Evolutionary conservation across 768 basidiomycete species (phyloP), one percentile per base, ranked within the genome.

Genomic region (Trametes cubensis): DNA sequence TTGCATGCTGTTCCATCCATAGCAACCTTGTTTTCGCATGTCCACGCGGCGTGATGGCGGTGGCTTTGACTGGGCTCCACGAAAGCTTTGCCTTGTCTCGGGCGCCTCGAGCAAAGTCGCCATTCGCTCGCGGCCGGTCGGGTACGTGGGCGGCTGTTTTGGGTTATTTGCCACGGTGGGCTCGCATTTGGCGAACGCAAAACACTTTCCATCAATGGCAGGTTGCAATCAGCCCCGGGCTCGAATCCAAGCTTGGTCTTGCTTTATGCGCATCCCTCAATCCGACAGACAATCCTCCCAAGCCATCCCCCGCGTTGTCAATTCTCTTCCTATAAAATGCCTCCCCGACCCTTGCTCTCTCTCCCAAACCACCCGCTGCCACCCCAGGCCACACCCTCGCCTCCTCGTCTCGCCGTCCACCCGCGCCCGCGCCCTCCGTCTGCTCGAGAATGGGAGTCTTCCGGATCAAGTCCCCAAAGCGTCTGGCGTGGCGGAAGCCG

Each of bases 201-300:
- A 61, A 65, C 60, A 65, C 52, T 21, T 61, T 17, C 64, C 64
- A 38, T 46, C 51, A 28, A n/a, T 55, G 57, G 64, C 60, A 65
- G 25, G 45, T 53, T 30, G 55, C 64, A 65, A 65, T 65, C 64
- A 18, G 60, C 40, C 39, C 54, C 18, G 60, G 25, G 46, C 46
- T 4, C 20, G 54, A 42, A 40, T 55, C 20, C 40, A 25, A 21
- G 45, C 53, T 55, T 49, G 51, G 53, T 50, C 18, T 55, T 55
- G 45, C 60, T 54, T 50, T 55, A 61, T 55, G 39, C 60, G 13
- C 40, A 20, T 18, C 46, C 52, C 38, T 11, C 53, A 61, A 42
- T 46, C 60, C 45, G 45, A 34, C 53, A 49, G 53, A 54, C 60
- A 55, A 55, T 54, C 52, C 54, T 11, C 60, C 40, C 60, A 25